These are phyloP conservation scores for Clitopilus hobsonii DNA, from an alignment of 768 basidiomycete species.

Conservation along the genomic window DNA sequence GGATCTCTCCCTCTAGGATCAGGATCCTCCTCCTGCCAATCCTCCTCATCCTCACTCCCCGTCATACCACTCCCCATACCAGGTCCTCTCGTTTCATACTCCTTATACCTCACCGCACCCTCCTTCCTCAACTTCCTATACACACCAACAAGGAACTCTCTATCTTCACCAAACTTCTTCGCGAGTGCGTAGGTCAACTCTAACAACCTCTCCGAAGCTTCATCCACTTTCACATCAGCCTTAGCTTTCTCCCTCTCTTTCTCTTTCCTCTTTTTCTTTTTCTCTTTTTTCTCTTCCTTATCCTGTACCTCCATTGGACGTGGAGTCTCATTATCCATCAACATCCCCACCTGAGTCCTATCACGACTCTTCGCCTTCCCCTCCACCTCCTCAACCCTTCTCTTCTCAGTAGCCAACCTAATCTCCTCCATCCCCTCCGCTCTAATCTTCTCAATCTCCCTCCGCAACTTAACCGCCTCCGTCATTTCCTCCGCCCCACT, in stretches of 20 bases:
- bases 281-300: not conserved
- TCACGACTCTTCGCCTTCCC: not conserved
- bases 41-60: constrained; percentile 1
- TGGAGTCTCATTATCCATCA: no score
- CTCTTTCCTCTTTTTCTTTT: not conserved
- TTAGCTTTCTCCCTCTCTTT: not conserved
- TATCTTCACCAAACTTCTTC: not conserved
- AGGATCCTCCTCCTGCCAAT: constrained; percentile 20
- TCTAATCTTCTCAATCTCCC: not conserved
- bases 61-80: not conserved
- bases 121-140: not conserved
- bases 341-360: no score
- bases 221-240: not conserved
- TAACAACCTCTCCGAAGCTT: not conserved
- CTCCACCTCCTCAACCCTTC: not conserved
- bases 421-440: constrained; percentile 2
- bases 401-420: not conserved
- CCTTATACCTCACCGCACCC: not conserved
- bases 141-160: not conserved
- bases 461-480: not conserved
- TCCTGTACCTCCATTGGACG: not conserved
- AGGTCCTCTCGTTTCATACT: not conserved
- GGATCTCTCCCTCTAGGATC: constrained; percentile 31
- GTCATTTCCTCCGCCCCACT: not conserved
- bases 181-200: not conserved